Base-by-base conservation (phyloP, 768 basidiomycete genomes). In the Cystofilobasidium capitatum region DNA sequence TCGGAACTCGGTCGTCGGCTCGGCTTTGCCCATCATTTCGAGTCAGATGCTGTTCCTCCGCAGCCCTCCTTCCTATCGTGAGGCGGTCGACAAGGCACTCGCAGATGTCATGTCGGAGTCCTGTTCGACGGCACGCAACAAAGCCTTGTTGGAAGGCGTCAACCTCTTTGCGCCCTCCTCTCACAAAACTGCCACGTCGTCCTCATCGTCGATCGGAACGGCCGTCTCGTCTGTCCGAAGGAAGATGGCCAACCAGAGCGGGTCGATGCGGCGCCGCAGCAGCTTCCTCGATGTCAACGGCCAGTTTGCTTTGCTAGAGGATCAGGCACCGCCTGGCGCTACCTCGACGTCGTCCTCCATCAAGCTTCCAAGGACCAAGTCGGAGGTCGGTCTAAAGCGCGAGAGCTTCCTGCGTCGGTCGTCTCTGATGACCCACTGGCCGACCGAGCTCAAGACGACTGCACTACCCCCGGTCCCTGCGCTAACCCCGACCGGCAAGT, bases 91-190 rank as follows among this genome's bases (percentile, higher is more conserved):
- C 45, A 44, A 58, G 22, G 59, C 66, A 1, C 55, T 67, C 12
- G 59, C 60, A n/a, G 66, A 67, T 42, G 51, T 67, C 40, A 61
- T 67, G 40, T 62, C 66, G 7, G 66, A 67, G 20, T 55, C 60
- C 40, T 67, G 66, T 42, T 61, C 66, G 49, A 62, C 60, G 26
- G 66, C 66, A 13, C 60, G 66, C 13, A 61, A 67, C 60, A 59
- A 61, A 39, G 66, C 66, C 13, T 55, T 67, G 9, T 49, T 55
- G 22, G 36, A 45, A 10, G 49, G 42, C 12, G 44, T 22, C 12
- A 36, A n/a, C 17, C 40, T 67, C 12, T 51, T 42, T 22, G 58
- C 37, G 36, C 36, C 58, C 4, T 42, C 58, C 24, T 4, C 37
- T 2, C 29, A 59, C 36, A 4, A n/a, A 36, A 37, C 36, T n/a